Evolutionary conservation across 2,329 filamentous ascomycete species (phyloP), one percentile per base, ranked within the genome.

Genomic region (Monosporascus ibericus): DNA sequence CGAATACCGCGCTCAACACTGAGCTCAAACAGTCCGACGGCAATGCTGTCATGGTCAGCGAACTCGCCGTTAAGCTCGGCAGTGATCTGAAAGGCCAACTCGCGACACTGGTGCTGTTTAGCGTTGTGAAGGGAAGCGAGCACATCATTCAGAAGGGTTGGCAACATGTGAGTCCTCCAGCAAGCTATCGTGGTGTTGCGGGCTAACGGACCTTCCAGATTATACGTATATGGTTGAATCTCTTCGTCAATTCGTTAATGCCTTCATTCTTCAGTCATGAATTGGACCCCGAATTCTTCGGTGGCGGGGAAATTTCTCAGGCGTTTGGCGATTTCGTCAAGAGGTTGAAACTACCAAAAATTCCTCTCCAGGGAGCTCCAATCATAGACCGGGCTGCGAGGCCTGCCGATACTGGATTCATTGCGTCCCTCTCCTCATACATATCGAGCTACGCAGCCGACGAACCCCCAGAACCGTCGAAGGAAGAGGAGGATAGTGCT

Each of bases 381-480:
- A 83, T 97, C 48, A 92, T 99, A 58, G 94, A 97, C 67, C 85
- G 92, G 52, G 91, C 86, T 52, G 79, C 88, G 42, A 88, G 90
- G 58, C 77, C 85, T 36, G 82, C 78, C 53, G 94, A 99, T 27
- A 85, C 85, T 2, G 91, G 94, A 6, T 81, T 99, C 48, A 91
- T 99, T 67, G 96, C 92, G 4, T 91, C 92, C 1, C 90, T 99
- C 63, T 95, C 92, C 0, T 95, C 89, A 5, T 99, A 97, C 64
- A 91, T 99, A 34, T 95, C 92, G n/a, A 97, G 92, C 68, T 97
- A 99, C 68, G 94, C 95, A 42, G 95, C 94, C 11, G 94, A 97
- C 69, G 94, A 99, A 65, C 94, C 94, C 14, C 94, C 94, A 0
- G 94, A 99, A 72, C 94, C 94, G 2, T 97, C 94, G 1, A 91